Base-by-base conservation (phyloP, 2,329 filamentous ascomycete genomes). In the Byssothecium circinans region DNA sequence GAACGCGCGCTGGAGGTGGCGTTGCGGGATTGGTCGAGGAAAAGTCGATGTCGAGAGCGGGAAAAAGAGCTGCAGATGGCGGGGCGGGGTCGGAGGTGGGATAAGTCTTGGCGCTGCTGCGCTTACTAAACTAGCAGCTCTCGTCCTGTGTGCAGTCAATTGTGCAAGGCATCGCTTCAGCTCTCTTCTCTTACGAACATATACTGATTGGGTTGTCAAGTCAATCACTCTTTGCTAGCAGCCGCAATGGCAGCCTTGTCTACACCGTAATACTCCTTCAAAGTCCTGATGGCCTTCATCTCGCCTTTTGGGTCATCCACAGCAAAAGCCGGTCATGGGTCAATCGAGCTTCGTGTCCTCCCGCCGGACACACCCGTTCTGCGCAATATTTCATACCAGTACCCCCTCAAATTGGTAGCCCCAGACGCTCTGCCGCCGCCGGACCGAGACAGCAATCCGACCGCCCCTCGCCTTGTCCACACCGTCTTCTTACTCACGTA, bases 401-500 rank as follows among this genome's bases (percentile, higher is more conserved):
- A 97, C 64, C 94, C 94, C 1, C 80, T 99, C 38, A 99, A 99
- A 71, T 81, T 99, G 47, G 89, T 99, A 52, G 87, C 91, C 0
- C 90, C 92, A 1, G 80, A 85, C 12, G 82, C 87, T 10, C 77
- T 85, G 5, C 78, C 80, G 39, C 76, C 81, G 33, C 80, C 85
- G 47, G 78, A 57, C 10, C 39, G 43, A 54, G 54, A 29, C 30
- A 25, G 38, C n/a, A 38, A 41, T 23, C 25, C 29, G 12, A 36
- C 56, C 25, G 36, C 69, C 27, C 74, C 70, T 33, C 43, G 53
- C 18, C 88, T 88, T 47, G 80, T 91, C 8, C 82, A 78, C 44
- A 78, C 94, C 25, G 85, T 96, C 33, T 97, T 96, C 67, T 79
- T 97, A 30, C 80, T 99, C 40, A 96, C 91, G 0, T 99, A 97